These are phyloP conservation scores for Paramecium sonneborni DNA, from an alignment of 73 alveolate species.

Conservation along the genomic window DNA sequence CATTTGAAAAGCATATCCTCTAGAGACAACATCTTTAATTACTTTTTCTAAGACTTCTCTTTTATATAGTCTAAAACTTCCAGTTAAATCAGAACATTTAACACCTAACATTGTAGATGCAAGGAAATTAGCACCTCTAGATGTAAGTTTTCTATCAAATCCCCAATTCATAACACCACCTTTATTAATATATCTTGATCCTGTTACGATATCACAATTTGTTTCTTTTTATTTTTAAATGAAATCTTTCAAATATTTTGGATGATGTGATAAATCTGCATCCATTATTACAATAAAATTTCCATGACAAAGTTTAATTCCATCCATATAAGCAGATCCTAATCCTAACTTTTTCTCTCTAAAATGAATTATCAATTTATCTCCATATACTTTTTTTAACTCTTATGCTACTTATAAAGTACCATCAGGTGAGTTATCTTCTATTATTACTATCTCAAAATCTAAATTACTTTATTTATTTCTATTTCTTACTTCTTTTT, in stretches of 20 bases:
- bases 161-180: slow-evolving; percentile 99
- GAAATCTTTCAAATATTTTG: slow-evolving; percentile 78
- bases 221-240: slow-evolving; percentile 83
- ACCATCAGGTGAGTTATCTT: slow-evolving; percentile 97
- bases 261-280: slow-evolving; percentile 98
- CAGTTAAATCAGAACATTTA: slow-evolving; percentile 95
- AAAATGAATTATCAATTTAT: slow-evolving; percentile 78
- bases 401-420: slow-evolving; percentile 88
- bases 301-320: slow-evolving; percentile 88
- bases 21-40: slow-evolving; percentile 81
- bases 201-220: slow-evolving; percentile 94
- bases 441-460: slow-evolving; percentile 94
- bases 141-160: slow-evolving; percentile 89
- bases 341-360: slow-evolving; percentile 98
- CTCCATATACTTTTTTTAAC: slow-evolving; percentile 89
- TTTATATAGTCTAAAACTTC: slow-evolving; percentile 92
- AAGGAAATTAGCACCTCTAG: slow-evolving; percentile 97
- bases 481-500: slow-evolving; percentile 63
- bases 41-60: slow-evolving; percentile 85
- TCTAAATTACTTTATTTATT: slow-evolving; percentile 66
- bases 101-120: slow-evolving; percentile 90
- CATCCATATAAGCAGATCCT: slow-evolving; percentile 98
- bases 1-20: slow-evolving; percentile 98
- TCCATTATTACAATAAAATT: slow-evolving; percentile 96
- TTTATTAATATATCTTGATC: slow-evolving; percentile 88